A percentile compares a stretch with the other conserved stretches of the same genome.
These are phyloP conservation scores for Xerocomus brunneocitrinus DNA, from an alignment of 768 basidiomycete species.

Conservation along the genomic window DNA sequence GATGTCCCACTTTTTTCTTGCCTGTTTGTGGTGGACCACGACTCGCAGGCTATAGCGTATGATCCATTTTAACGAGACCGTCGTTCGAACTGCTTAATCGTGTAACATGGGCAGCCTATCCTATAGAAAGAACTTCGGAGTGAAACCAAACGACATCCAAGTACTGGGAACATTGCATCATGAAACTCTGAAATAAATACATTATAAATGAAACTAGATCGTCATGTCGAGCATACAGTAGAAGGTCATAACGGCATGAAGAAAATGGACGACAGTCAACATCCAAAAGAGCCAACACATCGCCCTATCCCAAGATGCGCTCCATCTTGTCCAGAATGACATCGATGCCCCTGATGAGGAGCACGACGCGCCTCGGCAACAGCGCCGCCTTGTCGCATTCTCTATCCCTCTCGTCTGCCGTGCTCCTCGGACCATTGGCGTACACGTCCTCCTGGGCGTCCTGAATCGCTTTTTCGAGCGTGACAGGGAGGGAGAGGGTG, in stretches of 20 bases:
- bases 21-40: slow-evolving; percentile 1
- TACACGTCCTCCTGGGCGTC: slow-evolving; percentile 28
- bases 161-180: neutral
- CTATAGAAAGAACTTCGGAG: too few species aligned
- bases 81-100: slow-evolving; percentile 8
- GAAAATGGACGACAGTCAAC: neutral
- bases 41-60: slow-evolving; percentile 9
- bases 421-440: slow-evolving; percentile 2
- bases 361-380: slow-evolving; percentile 54
- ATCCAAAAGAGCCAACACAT: neutral
- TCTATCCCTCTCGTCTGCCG: slow-evolving; percentile 8
- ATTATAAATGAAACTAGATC: neutral
- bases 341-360: slow-evolving; percentile 60
- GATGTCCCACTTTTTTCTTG: neutral
- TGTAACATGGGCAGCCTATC: slow-evolving; percentile 1
- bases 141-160: neutral
- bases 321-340: slow-evolving; percentile 66
- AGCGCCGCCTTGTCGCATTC: slow-evolving; percentile 30
- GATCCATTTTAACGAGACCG: slow-evolving; percentile 12
- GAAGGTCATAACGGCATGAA: neutral
- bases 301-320: slow-evolving; percentile 34
- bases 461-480: slow-evolving; percentile 63
- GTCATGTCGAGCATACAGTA: neutral
- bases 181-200: neutral
- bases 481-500: slow-evolving; percentile 68